phyloP scores from a whole-genome alignment of 164 flowering plant genomes.

The Vitis rotundifolia region DNA sequence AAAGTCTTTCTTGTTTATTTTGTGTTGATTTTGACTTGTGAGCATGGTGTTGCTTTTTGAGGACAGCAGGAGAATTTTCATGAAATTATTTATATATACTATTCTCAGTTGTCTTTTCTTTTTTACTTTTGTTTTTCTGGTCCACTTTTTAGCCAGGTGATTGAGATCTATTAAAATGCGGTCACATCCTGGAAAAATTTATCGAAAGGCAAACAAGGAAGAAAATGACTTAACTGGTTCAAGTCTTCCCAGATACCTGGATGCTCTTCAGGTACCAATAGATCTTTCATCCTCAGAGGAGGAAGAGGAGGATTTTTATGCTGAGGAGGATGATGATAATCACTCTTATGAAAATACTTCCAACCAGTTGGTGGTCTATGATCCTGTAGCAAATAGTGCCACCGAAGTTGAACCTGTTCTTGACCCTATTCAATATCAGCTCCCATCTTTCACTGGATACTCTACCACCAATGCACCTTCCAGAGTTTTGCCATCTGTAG shows the following conservation, averaged over 20 bases:
- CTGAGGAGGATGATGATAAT: slow-evolving; percentile 25
- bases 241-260: slow-evolving; percentile 15
- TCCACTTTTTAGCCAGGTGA: background rate
- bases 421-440: slow-evolving; percentile 23
- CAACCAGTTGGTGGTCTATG: slow-evolving; percentile 62
- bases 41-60: no score
- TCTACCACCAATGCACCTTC: slow-evolving; percentile 21
- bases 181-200: slow-evolving; percentile 13
- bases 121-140: no score
- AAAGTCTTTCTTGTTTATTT: no score
- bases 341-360: slow-evolving; percentile 21
- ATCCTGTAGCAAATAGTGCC: slow-evolving; percentile 32
- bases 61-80: no score
- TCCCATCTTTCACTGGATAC: slow-evolving; percentile 19
- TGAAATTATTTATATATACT: no score
- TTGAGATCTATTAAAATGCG: slow-evolving; percentile 21
- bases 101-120: no score
- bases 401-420: slow-evolving; percentile 28
- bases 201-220: slow-evolving; percentile 24
- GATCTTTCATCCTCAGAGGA: slow-evolving; percentile 27
- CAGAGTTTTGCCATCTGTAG: slow-evolving; percentile 64
- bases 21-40: no score
- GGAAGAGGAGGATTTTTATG: slow-evolving; percentile 18
- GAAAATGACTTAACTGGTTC: slow-evolving; percentile 16
- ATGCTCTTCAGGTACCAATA: slow-evolving; percentile 18